phyloP scores from a whole-genome alignment of 106 monocot genomes.

The Allium fistulosum region DNA sequence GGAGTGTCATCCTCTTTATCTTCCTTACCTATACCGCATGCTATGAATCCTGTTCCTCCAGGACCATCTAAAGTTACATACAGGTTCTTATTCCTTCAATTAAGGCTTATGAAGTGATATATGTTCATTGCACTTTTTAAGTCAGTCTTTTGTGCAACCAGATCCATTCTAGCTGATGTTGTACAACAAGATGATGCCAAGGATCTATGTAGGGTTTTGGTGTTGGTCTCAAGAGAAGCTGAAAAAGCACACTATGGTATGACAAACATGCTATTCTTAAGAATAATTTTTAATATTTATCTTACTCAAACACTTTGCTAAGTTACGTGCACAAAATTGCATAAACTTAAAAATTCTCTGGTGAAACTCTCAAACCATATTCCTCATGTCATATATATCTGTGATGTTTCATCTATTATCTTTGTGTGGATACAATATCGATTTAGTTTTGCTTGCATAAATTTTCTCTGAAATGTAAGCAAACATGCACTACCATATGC shows the following conservation, averaged over 20 bases:
- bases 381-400: background rate
- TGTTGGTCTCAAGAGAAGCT: slow-evolving; percentile 50
- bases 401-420: background rate
- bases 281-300: no score
- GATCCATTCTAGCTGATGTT: slow-evolving; percentile 72
- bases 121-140: background rate
- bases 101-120: background rate
- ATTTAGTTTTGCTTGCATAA: no score
- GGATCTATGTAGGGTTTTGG: slow-evolving; percentile 74
- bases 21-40: slow-evolving; percentile 24
- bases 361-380: background rate
- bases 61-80: slow-evolving; percentile 59
- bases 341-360: background rate
- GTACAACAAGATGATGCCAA: slow-evolving; percentile 74
- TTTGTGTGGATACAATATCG: background rate
- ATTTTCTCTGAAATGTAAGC: no score
- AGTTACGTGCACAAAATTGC: background rate
- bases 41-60: slow-evolving; percentile 16
- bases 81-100: slow-evolving; percentile 35
- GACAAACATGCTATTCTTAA: background rate
- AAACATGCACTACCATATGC: no score
- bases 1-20: slow-evolving; percentile 15
- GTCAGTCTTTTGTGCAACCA: slow-evolving; percentile 14
- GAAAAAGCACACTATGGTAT: slow-evolving; percentile 51
- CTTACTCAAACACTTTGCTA: background rate